A percentile compares a stretch with the other conserved stretches of the same genome.
phyloP scores from a whole-genome alignment of 1,284 basidiomycete genomes.

The Pterula multifida region DNA sequence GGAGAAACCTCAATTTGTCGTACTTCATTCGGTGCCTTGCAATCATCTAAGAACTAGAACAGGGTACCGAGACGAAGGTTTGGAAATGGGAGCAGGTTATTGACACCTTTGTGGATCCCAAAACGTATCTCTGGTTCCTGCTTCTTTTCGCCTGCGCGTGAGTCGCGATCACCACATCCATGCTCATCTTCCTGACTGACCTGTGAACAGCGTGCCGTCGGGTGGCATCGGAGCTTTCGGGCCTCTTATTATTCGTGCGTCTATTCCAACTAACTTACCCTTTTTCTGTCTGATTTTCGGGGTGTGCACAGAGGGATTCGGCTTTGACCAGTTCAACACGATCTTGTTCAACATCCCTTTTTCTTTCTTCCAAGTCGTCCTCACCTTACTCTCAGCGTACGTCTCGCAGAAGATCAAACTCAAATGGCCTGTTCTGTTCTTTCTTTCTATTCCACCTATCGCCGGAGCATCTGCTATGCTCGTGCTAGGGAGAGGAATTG shows the following conservation, averaged over 20 bases:
- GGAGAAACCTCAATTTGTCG: slow-evolving; percentile 1
- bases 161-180: slow-evolving; percentile 5
- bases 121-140: slow-evolving; percentile 32
- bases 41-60: neutral
- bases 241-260: slow-evolving; percentile 28
- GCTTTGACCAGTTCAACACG: slow-evolving; percentile 26
- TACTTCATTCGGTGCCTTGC: neutral
- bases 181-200: neutral
- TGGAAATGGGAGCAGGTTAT: slow-evolving; percentile 33
- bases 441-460: slow-evolving; percentile 25
- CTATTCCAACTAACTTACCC: neutral
- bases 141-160: slow-evolving; percentile 28
- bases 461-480: slow-evolving; percentile 24
- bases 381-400: slow-evolving; percentile 25
- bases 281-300: neutral
- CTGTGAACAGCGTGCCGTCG: slow-evolving; percentile 22
- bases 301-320: slow-evolving; percentile 18
- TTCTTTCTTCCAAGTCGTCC: slow-evolving; percentile 30
- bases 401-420: slow-evolving; percentile 34
- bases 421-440: slow-evolving; percentile 36
- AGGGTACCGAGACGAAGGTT: slow-evolving; percentile 30
- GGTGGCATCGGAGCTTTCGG: slow-evolving; percentile 30
- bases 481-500: slow-evolving; percentile 19
- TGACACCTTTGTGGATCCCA: slow-evolving; percentile 28
- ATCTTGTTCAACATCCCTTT: slow-evolving; percentile 39